Evolutionary conservation across 768 basidiomycete species (phyloP).

Genomic region (Amanita polypyramis): DNA sequence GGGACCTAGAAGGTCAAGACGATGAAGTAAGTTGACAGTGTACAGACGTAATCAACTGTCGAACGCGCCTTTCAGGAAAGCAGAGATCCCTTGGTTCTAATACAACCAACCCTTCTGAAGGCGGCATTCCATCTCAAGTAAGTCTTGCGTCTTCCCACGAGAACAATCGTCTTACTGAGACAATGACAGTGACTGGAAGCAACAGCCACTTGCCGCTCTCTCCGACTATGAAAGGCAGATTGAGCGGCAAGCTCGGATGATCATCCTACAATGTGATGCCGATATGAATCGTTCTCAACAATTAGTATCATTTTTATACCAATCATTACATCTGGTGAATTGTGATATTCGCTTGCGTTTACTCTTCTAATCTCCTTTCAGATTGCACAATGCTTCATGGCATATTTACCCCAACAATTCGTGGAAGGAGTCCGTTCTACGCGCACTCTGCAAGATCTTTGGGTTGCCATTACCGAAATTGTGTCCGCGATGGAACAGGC

Average conservation of each 20-base stretch:
- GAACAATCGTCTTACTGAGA: slow-evolving; percentile 1
- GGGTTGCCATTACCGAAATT: slow-evolving; percentile 7
- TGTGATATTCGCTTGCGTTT: neutral
- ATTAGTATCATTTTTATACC: slow-evolving; percentile 28
- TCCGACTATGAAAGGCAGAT: slow-evolving; percentile 27
- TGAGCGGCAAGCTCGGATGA: slow-evolving; percentile 25
- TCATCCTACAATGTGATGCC: slow-evolving; percentile 28
- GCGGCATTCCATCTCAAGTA: slow-evolving; percentile 31
- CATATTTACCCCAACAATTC: neutral
- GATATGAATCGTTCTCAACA: slow-evolving; percentile 30
- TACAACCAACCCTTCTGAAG: slow-evolving; percentile 32
- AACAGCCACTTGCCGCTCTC: slow-evolving; percentile 29
- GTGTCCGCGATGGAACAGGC: slow-evolving; percentile 21
- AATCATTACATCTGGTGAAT: slow-evolving; percentile 29
- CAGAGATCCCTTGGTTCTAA: slow-evolving; percentile 29
- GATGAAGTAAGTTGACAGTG: slow-evolving; percentile 12
- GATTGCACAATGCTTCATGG: neutral
- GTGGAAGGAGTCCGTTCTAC: too few relatives aligned
- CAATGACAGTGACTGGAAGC: slow-evolving; percentile 28
- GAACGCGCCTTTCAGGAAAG: slow-evolving; percentile 9
- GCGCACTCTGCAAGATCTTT: neutral
- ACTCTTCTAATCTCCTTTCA: neutral
- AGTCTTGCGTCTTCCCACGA: slow-evolving; percentile 5
- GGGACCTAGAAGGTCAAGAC: slow-evolving; percentile 20
- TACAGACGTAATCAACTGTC: neutral